Evolutionary conservation across 2,329 filamentous ascomycete genomes (phyloP), one percentile per base, ranked within the genome.

Genomic region (Trichophyton equinum): DNA sequence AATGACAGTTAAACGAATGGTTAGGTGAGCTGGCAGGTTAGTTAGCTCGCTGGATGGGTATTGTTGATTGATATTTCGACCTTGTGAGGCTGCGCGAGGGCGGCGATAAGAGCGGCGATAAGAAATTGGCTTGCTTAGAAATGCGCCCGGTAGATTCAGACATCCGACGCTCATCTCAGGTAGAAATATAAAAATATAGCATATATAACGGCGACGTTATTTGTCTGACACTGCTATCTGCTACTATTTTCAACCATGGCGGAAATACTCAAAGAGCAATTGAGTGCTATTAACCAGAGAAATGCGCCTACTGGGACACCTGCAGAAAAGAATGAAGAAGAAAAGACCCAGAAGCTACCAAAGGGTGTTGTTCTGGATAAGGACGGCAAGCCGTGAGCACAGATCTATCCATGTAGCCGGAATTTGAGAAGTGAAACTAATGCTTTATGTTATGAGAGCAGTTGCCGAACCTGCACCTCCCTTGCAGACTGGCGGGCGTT

Each of bases 341-440:
- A 65, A 38, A 58, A 55, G 38, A 40, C 36, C 25, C 56, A 71
- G 61, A 70, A 70, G 38, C 65, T 73, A 20, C 73, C 75, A n/a
- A 76, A 75, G 53, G 76, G 77, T n/a, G 74, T 78, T n/a, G 74
- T 79, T 1, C 69, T 79, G 55, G 77, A 74, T 61, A 77, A 77
- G 64, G 76, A 79, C 68, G 77, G 77, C 60, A 79, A 79, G 67
- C 77, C 77, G 77, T 79, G 69, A 38, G 76, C 20, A 3, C 30
- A 33, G 13, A 59, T 42, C 27, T 11, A 11, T 25, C 49, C 8
- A 53, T 33, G 27, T 30, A 30, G 1, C 25, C 25, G 51, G 57
- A 44, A 33, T n/a, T n/a, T 7, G n/a, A 62, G 40, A 7, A 44
- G 36, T 20, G 4, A 5, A 60, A 47, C 40, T 57, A 58, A 51